Percentiles rank a stretch among this genome's conserved stretches.
phyloP scores from a whole-genome alignment of 2,329 filamentous ascomycete species.

The Fusarium sp. region DNA sequence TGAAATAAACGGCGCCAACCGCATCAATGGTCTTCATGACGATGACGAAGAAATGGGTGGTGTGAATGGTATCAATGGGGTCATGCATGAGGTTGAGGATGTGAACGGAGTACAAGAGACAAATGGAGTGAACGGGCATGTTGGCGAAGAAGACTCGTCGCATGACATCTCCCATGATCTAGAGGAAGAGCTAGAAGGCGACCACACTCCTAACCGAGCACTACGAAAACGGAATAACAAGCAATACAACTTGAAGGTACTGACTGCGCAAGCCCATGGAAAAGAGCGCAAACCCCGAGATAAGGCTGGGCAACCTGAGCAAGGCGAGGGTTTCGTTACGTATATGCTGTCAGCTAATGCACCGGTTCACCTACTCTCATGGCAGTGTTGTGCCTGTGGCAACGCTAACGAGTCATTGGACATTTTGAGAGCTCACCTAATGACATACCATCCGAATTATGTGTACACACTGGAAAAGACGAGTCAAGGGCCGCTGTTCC shows the following conservation, averaged over 20 bases:
- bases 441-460: constrained; percentile 55
- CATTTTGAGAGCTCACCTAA: constrained; percentile 60
- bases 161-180: constrained; percentile 50
- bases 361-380: constrained; percentile 56
- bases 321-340: constrained; percentile 54
- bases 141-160: constrained; percentile 43
- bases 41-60: constrained; percentile 12
- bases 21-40: constrained; percentile 5
- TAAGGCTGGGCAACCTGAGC: constrained; percentile 36
- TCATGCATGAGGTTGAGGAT: constrained; percentile 1
- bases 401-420: constrained; percentile 55
- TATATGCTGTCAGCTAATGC: constrained; percentile 56
- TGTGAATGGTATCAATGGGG: constrained; percentile 15
- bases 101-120: not conserved
- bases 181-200: constrained; percentile 56
- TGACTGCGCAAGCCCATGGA: constrained; percentile 66
- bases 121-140: constrained; percentile 30
- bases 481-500: constrained; percentile 51
- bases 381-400: constrained; percentile 61
- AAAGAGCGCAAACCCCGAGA: constrained; percentile 55
- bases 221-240: constrained; percentile 59
- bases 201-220: constrained; percentile 61
- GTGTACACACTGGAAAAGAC: constrained; percentile 51
- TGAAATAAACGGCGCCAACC: constrained; percentile 6
- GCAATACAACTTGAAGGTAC: constrained; percentile 66